These are phyloP conservation scores for Debaryomycetaceae sp. DNA, from an alignment of 1,139 yeast genomes.

Conservation along the genomic window DNA sequence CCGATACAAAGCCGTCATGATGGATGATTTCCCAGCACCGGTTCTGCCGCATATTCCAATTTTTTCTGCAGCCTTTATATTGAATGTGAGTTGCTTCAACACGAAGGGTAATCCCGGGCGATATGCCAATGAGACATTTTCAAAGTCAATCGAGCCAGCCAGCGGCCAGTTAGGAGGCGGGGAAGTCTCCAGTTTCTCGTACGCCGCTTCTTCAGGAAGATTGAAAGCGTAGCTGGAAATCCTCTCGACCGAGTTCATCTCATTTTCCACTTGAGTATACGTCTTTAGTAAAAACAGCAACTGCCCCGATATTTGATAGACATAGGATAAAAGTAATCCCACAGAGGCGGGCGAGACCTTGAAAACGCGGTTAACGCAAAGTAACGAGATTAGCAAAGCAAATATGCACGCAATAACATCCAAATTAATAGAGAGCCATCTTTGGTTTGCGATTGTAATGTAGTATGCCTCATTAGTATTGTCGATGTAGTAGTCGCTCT, in stretches of 20 bases:
- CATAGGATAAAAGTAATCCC: constrained; percentile 57
- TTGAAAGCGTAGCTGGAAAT: constrained; percentile 51
- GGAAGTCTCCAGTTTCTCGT: constrained; percentile 8
- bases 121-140: constrained; percentile 51
- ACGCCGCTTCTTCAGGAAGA: constrained; percentile 26
- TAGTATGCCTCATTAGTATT: constrained; percentile 11
- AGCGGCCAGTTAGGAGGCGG: constrained; percentile 20
- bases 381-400: constrained; percentile 37
- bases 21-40: constrained; percentile 67
- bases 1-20: constrained; percentile 53
- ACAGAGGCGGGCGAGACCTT: constrained; percentile 50
- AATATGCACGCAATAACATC: constrained; percentile 8
- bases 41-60: constrained; percentile 69
- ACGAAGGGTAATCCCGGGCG: constrained; percentile 67
- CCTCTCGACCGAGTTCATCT: constrained; percentile 79
- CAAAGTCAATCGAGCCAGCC: constrained; percentile 41
- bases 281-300: constrained; percentile 37
- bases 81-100: constrained; percentile 38
- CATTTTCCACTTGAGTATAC: constrained; percentile 61
- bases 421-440: constrained; percentile 10
- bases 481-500: constrained; percentile 8
- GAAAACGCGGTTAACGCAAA: constrained; percentile 55
- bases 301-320: constrained; percentile 33
- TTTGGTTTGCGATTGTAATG: constrained; percentile 9
- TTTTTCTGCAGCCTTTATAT: constrained; percentile 44